Percentiles rank a stretch among this genome's conserved stretches.
These are phyloP conservation scores for Candida michaelii DNA, from an alignment of 805 yeast genomes.

Conservation along the genomic window DNA sequence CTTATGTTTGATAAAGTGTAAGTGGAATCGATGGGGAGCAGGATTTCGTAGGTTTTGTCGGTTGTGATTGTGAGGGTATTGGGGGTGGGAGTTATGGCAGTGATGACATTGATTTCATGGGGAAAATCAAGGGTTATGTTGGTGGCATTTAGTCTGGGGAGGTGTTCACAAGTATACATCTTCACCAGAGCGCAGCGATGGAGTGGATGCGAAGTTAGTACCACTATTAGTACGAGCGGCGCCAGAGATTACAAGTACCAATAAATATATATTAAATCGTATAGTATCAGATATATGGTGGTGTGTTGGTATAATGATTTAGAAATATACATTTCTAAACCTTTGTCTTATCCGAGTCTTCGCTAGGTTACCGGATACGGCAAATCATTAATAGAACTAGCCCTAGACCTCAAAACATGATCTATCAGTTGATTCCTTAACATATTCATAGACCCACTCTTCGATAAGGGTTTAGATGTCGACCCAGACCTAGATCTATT, in stretches of 20 bases:
- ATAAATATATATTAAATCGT: too few species aligned
- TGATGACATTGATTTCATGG: constrained; percentile 1
- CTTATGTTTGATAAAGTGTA: constrained; percentile 1
- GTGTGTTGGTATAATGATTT: too few species aligned
- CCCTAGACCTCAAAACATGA: constrained; percentile 10
- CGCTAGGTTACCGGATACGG: constrained; percentile 13
- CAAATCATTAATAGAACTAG: constrained; percentile 9
- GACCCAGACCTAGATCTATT: constrained; percentile 15
- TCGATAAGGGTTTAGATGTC: constrained; percentile 4
- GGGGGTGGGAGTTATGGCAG: neutral
- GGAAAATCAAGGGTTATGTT: constrained; percentile 12
- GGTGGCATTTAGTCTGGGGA: constrained; percentile 23
- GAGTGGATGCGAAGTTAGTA: too few species aligned
- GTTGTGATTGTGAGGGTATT: neutral
- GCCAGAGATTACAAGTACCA: too few species aligned
- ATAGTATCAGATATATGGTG: too few species aligned
- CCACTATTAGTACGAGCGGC: too few species aligned
- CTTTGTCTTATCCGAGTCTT: too few species aligned
- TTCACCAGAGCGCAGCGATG: neutral
- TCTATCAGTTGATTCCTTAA: constrained; percentile 11
- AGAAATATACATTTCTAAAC: too few species aligned
- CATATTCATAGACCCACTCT: constrained; percentile 8
- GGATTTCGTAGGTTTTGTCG: neutral
- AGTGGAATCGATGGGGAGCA: constrained; percentile 1
- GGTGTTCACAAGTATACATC: constrained; percentile 24